Base-by-base conservation (phyloP, 352 stramenopile genomes). In the Pythium dissotocum region DNA sequence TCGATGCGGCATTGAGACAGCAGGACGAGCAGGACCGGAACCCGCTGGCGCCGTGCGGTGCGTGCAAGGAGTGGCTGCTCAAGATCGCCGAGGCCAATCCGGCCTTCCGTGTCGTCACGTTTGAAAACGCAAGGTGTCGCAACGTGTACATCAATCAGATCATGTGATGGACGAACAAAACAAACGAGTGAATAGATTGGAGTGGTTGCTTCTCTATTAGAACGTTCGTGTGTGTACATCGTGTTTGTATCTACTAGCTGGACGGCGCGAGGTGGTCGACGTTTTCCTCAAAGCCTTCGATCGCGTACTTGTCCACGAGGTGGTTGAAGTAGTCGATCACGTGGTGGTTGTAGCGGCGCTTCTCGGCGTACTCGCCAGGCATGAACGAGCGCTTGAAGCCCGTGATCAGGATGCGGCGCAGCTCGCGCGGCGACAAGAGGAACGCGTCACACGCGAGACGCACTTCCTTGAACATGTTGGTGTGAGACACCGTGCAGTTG, bases 51-150 rank as follows among this genome's bases (percentile, higher is more conserved):
- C 98, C 98, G 14, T 99, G 98, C 77, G 98, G 98, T 16, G 94
- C 97, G 13, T 99, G 98, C 83, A 99, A 98, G 71, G 97, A 99
- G 75, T 99, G 98, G 98, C 85, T 99, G 35, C 98, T 99, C 65
- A 99, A 99, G 78, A 99, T 99, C 70, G 96, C 96, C 6, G 96
- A 99, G 79, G 92, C 92, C 14, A 99, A 99, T 70, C 97, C 97
- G 55, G 89, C 97, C 48, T 99, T 99, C 72, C 93, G 93, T 61
- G 94, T 99, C 48, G 75, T 99, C 16, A 99, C 97, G 24, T 99
- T 99, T 63, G 98, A 98, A 55, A 97, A 98, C 79, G 80, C 85
- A 33, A 79, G 90, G 42, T 99, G 95, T 71, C 89, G 91, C 59
- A 97, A 89, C 62, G 80, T 99, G 18, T 98, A 98, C 75, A 80